Conservation (phyloP, 495 filamentous ascomycete genomes). For the Penicillium subrubescens region DNA sequence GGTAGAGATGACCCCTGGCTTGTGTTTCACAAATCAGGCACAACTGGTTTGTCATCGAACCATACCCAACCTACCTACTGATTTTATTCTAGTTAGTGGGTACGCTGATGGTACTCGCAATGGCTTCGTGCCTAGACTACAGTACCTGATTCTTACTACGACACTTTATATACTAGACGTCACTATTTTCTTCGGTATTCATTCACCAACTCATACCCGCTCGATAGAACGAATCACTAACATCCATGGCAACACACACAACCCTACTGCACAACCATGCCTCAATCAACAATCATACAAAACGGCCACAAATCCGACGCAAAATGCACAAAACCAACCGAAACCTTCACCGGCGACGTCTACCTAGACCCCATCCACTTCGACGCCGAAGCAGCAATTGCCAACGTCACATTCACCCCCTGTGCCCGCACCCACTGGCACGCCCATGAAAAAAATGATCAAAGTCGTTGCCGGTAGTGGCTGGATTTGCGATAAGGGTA, state of each 20-base stretch:
- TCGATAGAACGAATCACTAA: background rate
- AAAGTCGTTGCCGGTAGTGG: constrained; percentile 20
- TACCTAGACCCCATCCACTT: constrained; percentile 19
- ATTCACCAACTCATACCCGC: background rate
- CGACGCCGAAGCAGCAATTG: constrained; percentile 9
- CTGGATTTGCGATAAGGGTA: constrained; percentile 29
- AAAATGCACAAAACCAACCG: constrained; percentile 16
- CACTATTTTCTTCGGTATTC: background rate
- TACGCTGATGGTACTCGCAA: too few relatives aligned
- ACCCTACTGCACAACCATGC: background rate
- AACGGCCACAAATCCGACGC: background rate
- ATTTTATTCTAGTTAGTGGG: too few relatives aligned
- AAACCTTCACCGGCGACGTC: constrained; percentile 28
- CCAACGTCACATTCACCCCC: constrained; percentile 28
- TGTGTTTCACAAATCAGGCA: too few relatives aligned
- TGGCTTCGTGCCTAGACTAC: too few relatives aligned
- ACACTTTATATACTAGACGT: background rate
- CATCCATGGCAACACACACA: background rate
- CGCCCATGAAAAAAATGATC: constrained; percentile 27
- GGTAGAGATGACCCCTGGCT: too few relatives aligned
- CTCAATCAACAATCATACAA: constrained; percentile 10
- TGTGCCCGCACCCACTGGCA: constrained; percentile 32
- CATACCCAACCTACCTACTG: too few relatives aligned
- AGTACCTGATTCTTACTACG: background rate
- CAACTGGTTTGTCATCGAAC: too few relatives aligned